A percentile compares a stretch with the other conserved stretches of the same genome.
Evolutionary conservation across 768 basidiomycete species (phyloP).

Genomic region (Mycena maculata): DNA sequence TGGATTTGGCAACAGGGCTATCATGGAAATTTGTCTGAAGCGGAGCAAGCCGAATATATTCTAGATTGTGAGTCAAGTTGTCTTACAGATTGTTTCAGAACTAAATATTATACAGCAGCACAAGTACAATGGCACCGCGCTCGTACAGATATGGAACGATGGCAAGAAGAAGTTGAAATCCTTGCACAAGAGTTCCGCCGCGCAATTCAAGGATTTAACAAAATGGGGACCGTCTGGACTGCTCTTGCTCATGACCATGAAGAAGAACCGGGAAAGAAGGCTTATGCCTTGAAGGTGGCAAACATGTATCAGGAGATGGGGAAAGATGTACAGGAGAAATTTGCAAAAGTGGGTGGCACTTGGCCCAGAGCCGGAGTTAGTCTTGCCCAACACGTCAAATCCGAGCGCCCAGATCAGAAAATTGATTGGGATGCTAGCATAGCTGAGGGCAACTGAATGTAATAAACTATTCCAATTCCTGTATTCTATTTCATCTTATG

Average conservation of each 20-base stretch:
- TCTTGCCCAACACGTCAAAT: constrained; percentile 15
- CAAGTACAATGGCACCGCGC: constrained; percentile 35
- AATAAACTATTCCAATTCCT: no score
- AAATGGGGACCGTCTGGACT: constrained; percentile 3
- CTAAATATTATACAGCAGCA: constrained; percentile 2
- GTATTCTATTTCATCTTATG: no score
- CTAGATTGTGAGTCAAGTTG: constrained; percentile 15
- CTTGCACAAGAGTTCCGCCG: constrained; percentile 6
- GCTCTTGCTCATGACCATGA: background rate
- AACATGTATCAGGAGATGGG: constrained; percentile 25
- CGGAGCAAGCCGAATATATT: constrained; percentile 16
- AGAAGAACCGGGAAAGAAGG: constrained; percentile 22
- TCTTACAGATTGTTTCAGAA: background rate
- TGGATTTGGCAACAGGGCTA: constrained; percentile 28
- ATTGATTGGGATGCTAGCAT: constrained; percentile 23
- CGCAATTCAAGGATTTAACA: background rate
- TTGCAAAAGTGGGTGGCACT: constrained; percentile 17
- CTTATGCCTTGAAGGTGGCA: constrained; percentile 25
- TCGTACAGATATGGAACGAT: constrained; percentile 21
- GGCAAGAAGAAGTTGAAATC: constrained; percentile 36
- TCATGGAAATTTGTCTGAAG: constrained; percentile 16
- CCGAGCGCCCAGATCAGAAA: background rate
- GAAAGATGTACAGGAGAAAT: constrained; percentile 18
- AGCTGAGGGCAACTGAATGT: no score
- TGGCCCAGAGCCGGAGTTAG: constrained; percentile 19